phyloP scores from a whole-genome alignment of 139 green algal genomes.

The Chlorella sorokiniana region DNA sequence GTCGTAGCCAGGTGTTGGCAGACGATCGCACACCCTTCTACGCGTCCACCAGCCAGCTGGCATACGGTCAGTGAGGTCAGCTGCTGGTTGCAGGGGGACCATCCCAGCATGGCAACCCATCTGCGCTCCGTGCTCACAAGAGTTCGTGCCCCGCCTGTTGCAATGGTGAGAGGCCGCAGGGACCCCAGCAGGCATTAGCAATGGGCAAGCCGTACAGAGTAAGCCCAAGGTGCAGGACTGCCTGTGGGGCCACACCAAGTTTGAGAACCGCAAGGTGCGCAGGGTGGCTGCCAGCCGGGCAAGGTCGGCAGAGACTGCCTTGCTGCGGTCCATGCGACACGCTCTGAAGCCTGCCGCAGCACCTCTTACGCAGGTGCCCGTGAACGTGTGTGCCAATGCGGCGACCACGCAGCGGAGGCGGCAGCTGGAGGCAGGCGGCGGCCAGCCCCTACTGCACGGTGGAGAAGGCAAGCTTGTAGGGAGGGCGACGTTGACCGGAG shows the following conservation, averaged over 20 bases:
- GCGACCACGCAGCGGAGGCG: background rate
- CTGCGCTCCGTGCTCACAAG: too few relatives aligned
- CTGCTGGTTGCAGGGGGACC: too few relatives aligned
- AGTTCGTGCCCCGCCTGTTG: too few relatives aligned
- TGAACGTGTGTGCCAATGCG: background rate
- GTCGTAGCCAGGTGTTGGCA: background rate
- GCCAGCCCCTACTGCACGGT: conserved; percentile 20
- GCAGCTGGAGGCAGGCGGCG: conserved; percentile 20
- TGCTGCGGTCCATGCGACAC: background rate
- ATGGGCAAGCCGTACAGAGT: too few relatives aligned
- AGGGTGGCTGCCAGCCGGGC: background rate
- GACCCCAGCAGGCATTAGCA: too few relatives aligned
- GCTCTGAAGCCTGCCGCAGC: background rate
- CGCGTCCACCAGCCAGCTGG: conserved; percentile 33
- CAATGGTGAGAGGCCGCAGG: too few relatives aligned
- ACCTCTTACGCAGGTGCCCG: background rate
- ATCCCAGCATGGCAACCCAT: too few relatives aligned
- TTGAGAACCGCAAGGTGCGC: conserved; percentile 18
- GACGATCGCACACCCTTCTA: conserved; percentile 3
- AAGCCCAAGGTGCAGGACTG: background rate
- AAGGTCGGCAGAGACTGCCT: background rate
- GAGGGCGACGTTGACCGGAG: too few relatives aligned
- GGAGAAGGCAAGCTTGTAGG: conserved; percentile 30
- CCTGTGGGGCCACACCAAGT: conserved; percentile 23
- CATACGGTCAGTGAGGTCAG: conserved; percentile 6